Evolutionary conservation across 345 rosid species (phyloP), one percentile per base, ranked within the genome.

Genomic region (Lagerstroemia speciosa): DNA sequence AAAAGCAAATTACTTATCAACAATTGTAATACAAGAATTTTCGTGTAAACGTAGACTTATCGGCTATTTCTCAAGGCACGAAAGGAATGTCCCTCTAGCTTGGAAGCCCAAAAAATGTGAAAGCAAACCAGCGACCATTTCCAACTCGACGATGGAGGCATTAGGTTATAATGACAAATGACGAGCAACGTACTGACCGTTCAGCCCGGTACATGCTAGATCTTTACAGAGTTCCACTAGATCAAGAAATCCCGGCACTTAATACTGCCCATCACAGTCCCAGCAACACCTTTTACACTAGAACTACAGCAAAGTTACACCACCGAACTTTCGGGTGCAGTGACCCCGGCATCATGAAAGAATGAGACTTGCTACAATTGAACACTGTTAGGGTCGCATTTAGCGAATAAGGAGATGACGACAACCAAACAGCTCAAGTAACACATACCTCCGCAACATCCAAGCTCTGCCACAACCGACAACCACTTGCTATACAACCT

Each of bases 401-500:
- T 27, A 30, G 3, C 15, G 32, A 58, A 34, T 30, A 1, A 19
- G 34, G 34, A 58, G 63, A 58, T 58, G 31, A 24, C 61, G 5
- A 26, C 61, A 55, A 24, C 61, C 61, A 22, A 26, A 55, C 60
- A 53, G 60, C 60, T 24, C 12, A 10, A 53, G 12, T 30, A 22
- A 6, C 8, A 6, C 8, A n/a, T 6, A 27, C 29, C 30, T n/a
- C 31, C 62, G n/a, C 27, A 57, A 5, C n/a, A 14, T 62, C 40
- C 37, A 24, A 58, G 31, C 32, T 33, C 22, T 16, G 65, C n/a
- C 65, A 20, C 65, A 31, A 32, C 65, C 17, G n/a, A 66, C 55
- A 45, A 24, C 30, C 58, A 66, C 69, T 45, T 41, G 8, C 69
- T 66, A 20, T 67, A 67, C 70, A 67, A 37, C 17, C 70, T 53